A percentile compares a stretch with the other conserved stretches of the same genome.
Conservation (phyloP, 2,329 filamentous ascomycete species). For the Aspergillus sp. region DNA sequence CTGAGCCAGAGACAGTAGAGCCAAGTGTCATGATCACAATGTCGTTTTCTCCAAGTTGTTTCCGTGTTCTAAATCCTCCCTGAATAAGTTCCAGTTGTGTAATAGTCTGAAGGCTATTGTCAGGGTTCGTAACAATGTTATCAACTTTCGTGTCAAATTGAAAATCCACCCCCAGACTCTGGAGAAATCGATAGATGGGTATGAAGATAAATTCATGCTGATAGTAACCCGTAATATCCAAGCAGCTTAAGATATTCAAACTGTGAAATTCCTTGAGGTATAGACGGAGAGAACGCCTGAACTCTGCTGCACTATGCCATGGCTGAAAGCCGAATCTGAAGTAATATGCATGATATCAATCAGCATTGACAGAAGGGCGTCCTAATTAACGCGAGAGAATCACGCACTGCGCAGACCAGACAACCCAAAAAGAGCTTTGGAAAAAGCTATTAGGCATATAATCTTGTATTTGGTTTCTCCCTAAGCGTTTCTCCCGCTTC, state of each 20-base stretch:
- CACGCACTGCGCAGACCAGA: constrained; percentile 12
- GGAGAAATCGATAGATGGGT: constrained; percentile 7
- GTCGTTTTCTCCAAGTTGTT: constrained; percentile 1
- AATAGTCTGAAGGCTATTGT: background rate
- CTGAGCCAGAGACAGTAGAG: constrained; percentile 10
- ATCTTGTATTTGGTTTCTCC: constrained; percentile 7
- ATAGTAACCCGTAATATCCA: constrained; percentile 12
- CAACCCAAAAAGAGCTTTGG: constrained; percentile 10
- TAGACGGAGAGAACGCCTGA: constrained; percentile 9
- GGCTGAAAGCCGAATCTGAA: constrained; percentile 14
- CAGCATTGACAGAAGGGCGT: background rate
- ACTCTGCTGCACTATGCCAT: constrained; percentile 13
- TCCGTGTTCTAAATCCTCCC: background rate
- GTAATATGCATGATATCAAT: too few relatives aligned
- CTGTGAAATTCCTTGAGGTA: constrained; percentile 6
- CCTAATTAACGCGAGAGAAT: background rate
- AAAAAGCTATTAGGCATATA: constrained; percentile 8
- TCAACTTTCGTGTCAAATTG: constrained; percentile 7
- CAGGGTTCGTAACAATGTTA: constrained; percentile 1
- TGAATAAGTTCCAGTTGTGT: constrained; percentile 1
- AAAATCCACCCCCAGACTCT: constrained; percentile 7
- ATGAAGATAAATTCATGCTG: constrained; percentile 9
- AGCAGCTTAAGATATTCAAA: constrained; percentile 6
- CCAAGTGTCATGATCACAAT: constrained; percentile 9
- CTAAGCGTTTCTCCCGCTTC: constrained; percentile 4